phyloP scores from a whole-genome alignment of 192 early-diverging fungal species.

The Obelidium mucronatum region DNA sequence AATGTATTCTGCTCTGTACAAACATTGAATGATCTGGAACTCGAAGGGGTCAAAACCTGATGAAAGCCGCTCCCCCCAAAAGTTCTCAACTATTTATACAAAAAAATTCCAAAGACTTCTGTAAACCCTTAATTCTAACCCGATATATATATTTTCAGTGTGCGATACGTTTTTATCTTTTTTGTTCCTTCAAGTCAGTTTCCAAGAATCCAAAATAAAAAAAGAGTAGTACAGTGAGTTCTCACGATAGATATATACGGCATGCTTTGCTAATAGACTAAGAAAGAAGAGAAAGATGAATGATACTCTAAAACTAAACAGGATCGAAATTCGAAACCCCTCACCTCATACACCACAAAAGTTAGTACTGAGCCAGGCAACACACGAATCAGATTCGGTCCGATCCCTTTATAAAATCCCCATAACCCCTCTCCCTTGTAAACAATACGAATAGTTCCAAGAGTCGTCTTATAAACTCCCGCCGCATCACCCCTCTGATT shows the following conservation, averaged over 20 bases:
- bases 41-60: too few species aligned
- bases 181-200: too few species aligned
- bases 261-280: background rate
- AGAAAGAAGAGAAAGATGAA: background rate
- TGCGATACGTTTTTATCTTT: too few species aligned
- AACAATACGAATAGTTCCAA: background rate
- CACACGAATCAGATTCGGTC: constrained; percentile 87
- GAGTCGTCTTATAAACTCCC: constrained; percentile 14
- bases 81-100: too few species aligned
- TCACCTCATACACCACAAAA: constrained; percentile 89
- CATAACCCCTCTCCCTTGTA: constrained; percentile 65
- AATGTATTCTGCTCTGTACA: too few species aligned
- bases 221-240: background rate
- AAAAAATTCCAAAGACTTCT: too few species aligned
- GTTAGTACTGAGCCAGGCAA: constrained; percentile 93
- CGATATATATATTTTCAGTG: too few species aligned
- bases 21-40: too few species aligned
- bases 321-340: background rate
- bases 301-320: background rate
- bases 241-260: background rate
- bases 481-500: constrained; percentile 19
- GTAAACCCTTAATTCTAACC: too few species aligned
- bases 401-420: constrained; percentile 94
- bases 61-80: too few species aligned
- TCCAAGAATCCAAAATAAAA: too few species aligned